Evolutionary conservation across 768 basidiomycete species (phyloP).

Genomic region (Tricholoma sp.): DNA sequence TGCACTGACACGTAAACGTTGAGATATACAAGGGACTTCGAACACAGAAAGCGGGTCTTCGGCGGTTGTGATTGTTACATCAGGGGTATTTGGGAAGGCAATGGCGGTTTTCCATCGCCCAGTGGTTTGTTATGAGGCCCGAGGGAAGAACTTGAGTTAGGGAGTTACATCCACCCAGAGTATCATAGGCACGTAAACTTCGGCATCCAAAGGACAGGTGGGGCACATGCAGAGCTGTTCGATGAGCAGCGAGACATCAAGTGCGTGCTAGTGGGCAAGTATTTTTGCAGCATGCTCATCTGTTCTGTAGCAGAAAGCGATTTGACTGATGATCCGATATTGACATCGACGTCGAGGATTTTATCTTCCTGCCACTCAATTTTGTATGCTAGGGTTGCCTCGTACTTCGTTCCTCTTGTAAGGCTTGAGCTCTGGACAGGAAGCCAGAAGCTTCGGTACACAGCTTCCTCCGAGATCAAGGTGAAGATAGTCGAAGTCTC

Average conservation of each 20-base stretch:
- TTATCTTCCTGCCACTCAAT: no score
- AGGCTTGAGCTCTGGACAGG: conserved; percentile 60
- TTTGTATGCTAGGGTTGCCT: no score
- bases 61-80: conserved; percentile 28
- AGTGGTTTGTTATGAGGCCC: neutral
- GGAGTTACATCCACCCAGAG: no score
- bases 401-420: no score
- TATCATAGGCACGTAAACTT: no score
- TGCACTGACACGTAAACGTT: conserved; percentile 33
- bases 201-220: no score
- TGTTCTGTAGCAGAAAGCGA: no score
- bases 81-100: conserved; percentile 34
- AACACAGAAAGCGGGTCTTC: conserved; percentile 56
- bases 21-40: conserved; percentile 58
- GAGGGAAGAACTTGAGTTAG: neutral
- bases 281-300: no score
- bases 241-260: conserved; percentile 46
- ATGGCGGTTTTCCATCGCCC: conserved; percentile 57
- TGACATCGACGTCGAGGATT: no score
- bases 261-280: conserved; percentile 24
- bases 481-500: conserved; percentile 36
- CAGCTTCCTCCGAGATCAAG: conserved; percentile 35
- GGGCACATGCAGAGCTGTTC: conserved; percentile 58
- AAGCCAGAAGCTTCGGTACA: conserved; percentile 56
- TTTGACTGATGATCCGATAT: no score